Base-by-base conservation (phyloP, 2,329 filamentous ascomycete species). In the Dactylellina leptospora region DNA sequence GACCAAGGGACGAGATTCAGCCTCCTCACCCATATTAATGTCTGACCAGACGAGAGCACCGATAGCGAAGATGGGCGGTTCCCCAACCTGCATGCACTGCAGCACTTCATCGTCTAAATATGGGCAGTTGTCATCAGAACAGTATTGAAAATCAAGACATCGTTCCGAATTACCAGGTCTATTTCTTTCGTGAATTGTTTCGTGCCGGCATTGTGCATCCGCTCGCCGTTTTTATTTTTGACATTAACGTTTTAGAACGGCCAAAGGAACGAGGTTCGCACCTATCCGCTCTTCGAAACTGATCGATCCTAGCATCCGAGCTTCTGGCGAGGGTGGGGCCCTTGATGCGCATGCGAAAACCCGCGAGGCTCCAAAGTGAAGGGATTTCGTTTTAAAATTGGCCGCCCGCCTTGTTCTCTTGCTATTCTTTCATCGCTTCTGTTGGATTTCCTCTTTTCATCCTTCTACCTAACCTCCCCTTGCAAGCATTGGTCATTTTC, bases 241-340 rank as follows among this genome's bases (percentile, higher is more conserved):
- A 36, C 44, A 53, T 40, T 48, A 28, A 66, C 59, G 61, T 66
- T 66, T 56, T 50, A 42, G 61, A 54, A 63, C 20, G 44, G n/a
- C n/a, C n/a, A n/a, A n/a, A n/a, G n/a, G n/a, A 51, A 30, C 50
- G 9, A 42, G 10, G 25, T 25, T 42, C 38, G 48, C 40, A 20
- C 40, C 50, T 48, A 18, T 60, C 47, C 55, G 28, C 9, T 10
- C 27, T n/a, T n/a, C 48, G 30, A 51, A 47, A 59, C 33, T 47
- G 36, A 61, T 70, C 22, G 16, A 61, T 42, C 60, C 63, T 55
- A 70, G n/a, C 51, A 61, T 51, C 64, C 64, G 64, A 70, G 44
- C 55, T 23, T 61, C 62, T 61, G 64, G 64, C 64, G 64, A 70
- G 53, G 51, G 64, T 56, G 64, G 64, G 56, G 48, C 64, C 56